These are phyloP conservation scores for Hura crepitans DNA, from an alignment of 441 rosid species.

Conservation along the genomic window DNA sequence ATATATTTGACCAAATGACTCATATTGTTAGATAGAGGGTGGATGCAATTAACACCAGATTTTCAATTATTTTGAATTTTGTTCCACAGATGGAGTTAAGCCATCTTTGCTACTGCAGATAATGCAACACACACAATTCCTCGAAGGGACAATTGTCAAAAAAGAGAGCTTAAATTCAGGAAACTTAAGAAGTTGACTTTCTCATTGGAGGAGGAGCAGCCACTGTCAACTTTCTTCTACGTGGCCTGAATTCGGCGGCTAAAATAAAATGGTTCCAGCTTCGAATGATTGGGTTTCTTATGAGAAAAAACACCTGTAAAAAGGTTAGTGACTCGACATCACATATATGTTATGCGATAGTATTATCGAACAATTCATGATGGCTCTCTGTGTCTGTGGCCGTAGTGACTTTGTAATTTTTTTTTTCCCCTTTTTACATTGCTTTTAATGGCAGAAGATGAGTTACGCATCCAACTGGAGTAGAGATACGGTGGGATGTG, in stretches of 20 bases:
- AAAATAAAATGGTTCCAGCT: constrained; percentile 11
- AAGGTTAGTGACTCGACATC: not conserved
- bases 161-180: not conserved
- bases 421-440: not conserved
- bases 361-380: not conserved
- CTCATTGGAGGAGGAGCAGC: constrained; percentile 16
- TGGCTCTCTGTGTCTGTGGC: not conserved
- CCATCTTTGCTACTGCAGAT: not conserved
- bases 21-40: constrained; percentile 44
- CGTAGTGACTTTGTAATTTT: not conserved
- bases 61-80: constrained; percentile 42
- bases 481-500: not conserved
- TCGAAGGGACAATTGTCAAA: constrained; percentile 29
- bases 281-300: not conserved
- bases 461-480: not conserved
- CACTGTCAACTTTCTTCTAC: constrained; percentile 23
- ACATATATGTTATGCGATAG: not conserved
- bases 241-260: constrained; percentile 25
- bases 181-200: constrained; percentile 33
- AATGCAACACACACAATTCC: not conserved
- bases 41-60: constrained; percentile 43
- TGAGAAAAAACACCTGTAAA: constrained; percentile 3
- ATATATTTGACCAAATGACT: constrained; percentile 32
- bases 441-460: not conserved
- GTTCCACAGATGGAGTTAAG: constrained; percentile 18